Evolutionary conservation across 805 yeast genomes (phyloP), one percentile per base, ranked within the genome.

Genomic region (Saccharomyces jurei): DNA sequence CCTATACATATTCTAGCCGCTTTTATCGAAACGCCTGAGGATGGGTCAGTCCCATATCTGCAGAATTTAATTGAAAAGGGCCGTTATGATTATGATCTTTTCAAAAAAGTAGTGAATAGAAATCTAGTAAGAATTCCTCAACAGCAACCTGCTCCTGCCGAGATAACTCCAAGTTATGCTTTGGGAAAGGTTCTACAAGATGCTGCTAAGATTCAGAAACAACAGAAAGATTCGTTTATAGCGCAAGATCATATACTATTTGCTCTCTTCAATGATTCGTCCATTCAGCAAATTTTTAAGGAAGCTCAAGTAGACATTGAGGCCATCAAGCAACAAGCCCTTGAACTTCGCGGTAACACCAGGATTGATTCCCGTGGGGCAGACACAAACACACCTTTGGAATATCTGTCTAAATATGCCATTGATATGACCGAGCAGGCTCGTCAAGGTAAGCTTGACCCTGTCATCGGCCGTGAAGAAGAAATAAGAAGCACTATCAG

Each of bases 381-480:
- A 2, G 99, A 92, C 68, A 85, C 97, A 4, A 87, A 92, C 13
- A 82, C 86, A 52, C 79, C 86, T 58, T 82, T 80, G 60, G 99
- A 94, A 70, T 94, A 89, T 65, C 76, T 94, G 63, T 74, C 81
- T 57, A 94, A 94, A 69, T 94, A 94, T 71, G 96, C 98, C 56
- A 81, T 86, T 60, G 97, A 94, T 71, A 80, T 94, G 77, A 94
- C 99, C 1, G 95, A 89, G 64, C 83, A 82, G 70, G 99, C 99
- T 10, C 78, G 95, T 60, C 84, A 87, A 67, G 99, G 99, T 67
- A 89, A 88, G 69, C 83, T 94, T 56, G 99, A 94, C 72, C 99
- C 99, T 3, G 99, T 94, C 48, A 94, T 94, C 68, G 99, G 99
- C 54, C 87, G 99, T 75, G 99, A 94, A 71, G 99, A 94, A 72